Evolutionary conservation across 1,284 basidiomycete genomes (phyloP), one percentile per base, ranked within the genome.

Genomic region (Puccinia horiana): DNA sequence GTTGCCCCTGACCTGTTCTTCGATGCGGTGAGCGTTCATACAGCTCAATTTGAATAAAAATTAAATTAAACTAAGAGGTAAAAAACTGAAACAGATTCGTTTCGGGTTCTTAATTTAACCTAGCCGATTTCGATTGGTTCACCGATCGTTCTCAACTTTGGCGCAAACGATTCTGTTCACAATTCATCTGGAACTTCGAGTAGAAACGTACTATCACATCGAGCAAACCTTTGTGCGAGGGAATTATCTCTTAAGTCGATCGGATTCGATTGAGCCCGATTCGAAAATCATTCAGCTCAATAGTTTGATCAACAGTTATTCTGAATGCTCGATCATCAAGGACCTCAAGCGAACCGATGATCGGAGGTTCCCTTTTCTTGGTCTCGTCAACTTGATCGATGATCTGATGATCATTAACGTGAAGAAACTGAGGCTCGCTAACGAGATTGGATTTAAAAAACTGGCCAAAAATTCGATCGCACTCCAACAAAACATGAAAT

Each of bases 401-500:
- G 90, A 93, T 83, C 88, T 94, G 63, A 88, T 98, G 77, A 91
- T 98, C 83, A 89, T 89, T 16, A 91, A 92, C 83, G 93, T 94
- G 40, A 91, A 91, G 32, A 88, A 91, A 81, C 90, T 99, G 82
- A 91, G 90, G 35, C 87, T 90, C 20, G 91, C 92, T 18, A 98
- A 95, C 84, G 86, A 88, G 0, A 90, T 92, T 80, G 96, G 96
- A 0, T 91, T 95, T 83, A 91, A 92, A 85, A 98, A 98, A 88
- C 93, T 98, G 86, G 88, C 92, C 85, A 91, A 95, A 63, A 97
- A 98, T 87, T 93, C 98, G 67, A 89, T 95, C 35, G 93, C 96
- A 18, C 89, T 99, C 35, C 95, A 97, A 86, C 96, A 99, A 86
- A 93, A 94, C 85, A 90, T 98, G 84, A 94, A 94, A 86, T 92